Percentiles rank a stretch among this genome's conserved stretches.
These are phyloP conservation scores for Fusarium sp. DNA, from an alignment of 2,329 filamentous ascomycete genomes.

Conservation along the genomic window DNA sequence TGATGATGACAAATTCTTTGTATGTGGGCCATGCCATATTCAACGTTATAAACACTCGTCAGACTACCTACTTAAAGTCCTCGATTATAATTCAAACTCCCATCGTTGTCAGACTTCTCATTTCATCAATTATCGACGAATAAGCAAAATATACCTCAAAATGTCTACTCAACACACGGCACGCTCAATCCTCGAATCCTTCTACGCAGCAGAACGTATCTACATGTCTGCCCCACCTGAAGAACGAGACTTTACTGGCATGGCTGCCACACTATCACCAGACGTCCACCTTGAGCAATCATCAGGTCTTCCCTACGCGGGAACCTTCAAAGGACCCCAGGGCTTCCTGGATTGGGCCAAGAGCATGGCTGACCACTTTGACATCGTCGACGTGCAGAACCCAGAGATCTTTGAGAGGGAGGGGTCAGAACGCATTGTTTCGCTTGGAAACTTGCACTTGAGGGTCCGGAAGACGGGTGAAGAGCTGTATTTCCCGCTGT, in stretches of 20 bases:
- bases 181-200: slow-evolving; percentile 46
- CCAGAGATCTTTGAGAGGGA: slow-evolving; percentile 47
- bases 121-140: no score
- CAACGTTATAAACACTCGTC: not conserved
- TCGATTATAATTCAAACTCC: not conserved
- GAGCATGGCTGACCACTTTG: slow-evolving; percentile 45
- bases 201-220: slow-evolving; percentile 50
- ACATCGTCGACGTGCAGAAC: slow-evolving; percentile 47
- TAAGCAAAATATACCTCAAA: not conserved
- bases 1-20: not conserved
- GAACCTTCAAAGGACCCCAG: slow-evolving; percentile 45
- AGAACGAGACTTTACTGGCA: slow-evolving; percentile 47
- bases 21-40: not conserved
- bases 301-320: slow-evolving; percentile 50
- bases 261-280: slow-evolving; percentile 44
- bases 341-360: slow-evolving; percentile 49
- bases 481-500: slow-evolving; percentile 45
- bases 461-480: slow-evolving; percentile 47
- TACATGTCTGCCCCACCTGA: slow-evolving; percentile 49
- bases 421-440: slow-evolving; percentile 45
- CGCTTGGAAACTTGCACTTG: slow-evolving; percentile 44
- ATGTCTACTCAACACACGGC: slow-evolving; percentile 35
- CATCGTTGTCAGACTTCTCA: not conserved
- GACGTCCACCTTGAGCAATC: slow-evolving; percentile 47
- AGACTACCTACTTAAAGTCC: not conserved